Conservation (phyloP, 768 basidiomycete species). For the Clathrus columnatus region DNA sequence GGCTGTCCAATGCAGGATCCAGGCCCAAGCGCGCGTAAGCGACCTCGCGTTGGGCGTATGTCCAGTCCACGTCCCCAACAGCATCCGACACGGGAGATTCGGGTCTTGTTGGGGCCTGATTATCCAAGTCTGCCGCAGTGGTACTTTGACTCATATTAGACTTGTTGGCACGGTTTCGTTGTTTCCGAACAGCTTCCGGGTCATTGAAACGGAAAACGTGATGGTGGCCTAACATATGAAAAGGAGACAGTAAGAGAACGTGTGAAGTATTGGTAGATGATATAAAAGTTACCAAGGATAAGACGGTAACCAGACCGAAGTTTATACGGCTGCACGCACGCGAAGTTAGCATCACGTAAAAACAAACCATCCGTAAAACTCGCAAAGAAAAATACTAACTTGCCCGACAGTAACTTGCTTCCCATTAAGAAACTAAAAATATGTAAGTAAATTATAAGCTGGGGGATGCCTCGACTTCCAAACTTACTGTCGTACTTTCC, state of each 20-base stretch:
- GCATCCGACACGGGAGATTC: constrained; percentile 62
- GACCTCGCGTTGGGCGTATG: constrained; percentile 92
- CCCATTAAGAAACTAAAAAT: constrained; percentile 80
- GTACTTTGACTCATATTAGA: constrained; percentile 60
- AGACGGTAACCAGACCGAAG: constrained; percentile 92
- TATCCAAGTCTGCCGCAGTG: constrained; percentile 59
- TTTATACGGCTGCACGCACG: constrained; percentile 51
- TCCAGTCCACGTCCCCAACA: constrained; percentile 84
- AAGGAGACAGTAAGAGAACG: background rate
- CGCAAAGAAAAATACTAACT: constrained; percentile 33
- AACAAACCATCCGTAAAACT: background rate
- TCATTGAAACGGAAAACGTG: constrained; percentile 98
- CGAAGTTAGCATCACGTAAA: constrained; percentile 1
- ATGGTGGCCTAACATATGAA: constrained; percentile 58
- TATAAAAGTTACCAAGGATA: constrained; percentile 70
- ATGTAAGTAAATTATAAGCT: constrained; percentile 11
- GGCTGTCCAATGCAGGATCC: constrained; percentile 83
- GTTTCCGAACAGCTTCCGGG: constrained; percentile 89
- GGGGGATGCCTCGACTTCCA: background rate
- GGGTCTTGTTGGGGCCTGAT: constrained; percentile 44
- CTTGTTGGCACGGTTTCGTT: constrained; percentile 72
- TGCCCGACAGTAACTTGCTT: constrained; percentile 72
- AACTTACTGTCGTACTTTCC: constrained; percentile 72
- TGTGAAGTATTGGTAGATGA: too few relatives aligned
- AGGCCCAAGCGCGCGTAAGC: constrained; percentile 79